Evolutionary conservation across 2,329 filamentous ascomycete genomes (phyloP), one percentile per base, ranked within the genome.

Genomic region (Epichloe brachyelytri): DNA sequence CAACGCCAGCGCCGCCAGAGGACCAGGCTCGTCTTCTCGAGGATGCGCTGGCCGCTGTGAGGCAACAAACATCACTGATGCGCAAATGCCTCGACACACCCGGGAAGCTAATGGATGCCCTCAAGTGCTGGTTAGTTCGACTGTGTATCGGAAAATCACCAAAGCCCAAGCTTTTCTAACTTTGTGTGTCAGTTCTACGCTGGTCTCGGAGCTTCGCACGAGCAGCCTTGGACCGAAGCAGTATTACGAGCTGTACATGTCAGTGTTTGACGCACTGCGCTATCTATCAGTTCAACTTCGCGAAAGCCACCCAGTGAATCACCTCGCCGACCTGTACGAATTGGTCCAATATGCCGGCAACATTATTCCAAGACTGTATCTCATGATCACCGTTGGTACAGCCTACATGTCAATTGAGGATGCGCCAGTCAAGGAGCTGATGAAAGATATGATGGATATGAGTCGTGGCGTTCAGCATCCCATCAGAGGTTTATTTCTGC

Each of bases 371-470:
- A 83, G 93, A 57, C 75, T 98, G 55, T 98, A 98, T 67, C 83
- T 98, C 54, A 98, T 98, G 94, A 93, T 98, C 63, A 98, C 94
- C 0, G 94, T 98, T 39, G 93, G 93, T 53, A 98, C 93, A 2
- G 94, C 95, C 46, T 98, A 98, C 74, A 98, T 98, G 93, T 85
- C 88, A 26, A 94, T 98, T 63, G 86, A 93, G 62, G 93, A 97
- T 76, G 93, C 94, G 53, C 93, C 93, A 0, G 93, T 98, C 59
- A 98, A 98, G 72, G 93, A 98, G 74, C 88, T 98, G 56, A 98
- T 98, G 93, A 98, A 98, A 71, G 93, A 98, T 68, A 98, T 98
- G 93, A 98, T 98, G 93, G 93, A 98, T 70, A 98, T 98, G 93
- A 97, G 89, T 70, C 81, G 93, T 56, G 93, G 93, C 51, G 90